These are phyloP conservation scores for Vitis amurensis DNA, from an alignment of 164 flowering plant species.

Conservation along the genomic window DNA sequence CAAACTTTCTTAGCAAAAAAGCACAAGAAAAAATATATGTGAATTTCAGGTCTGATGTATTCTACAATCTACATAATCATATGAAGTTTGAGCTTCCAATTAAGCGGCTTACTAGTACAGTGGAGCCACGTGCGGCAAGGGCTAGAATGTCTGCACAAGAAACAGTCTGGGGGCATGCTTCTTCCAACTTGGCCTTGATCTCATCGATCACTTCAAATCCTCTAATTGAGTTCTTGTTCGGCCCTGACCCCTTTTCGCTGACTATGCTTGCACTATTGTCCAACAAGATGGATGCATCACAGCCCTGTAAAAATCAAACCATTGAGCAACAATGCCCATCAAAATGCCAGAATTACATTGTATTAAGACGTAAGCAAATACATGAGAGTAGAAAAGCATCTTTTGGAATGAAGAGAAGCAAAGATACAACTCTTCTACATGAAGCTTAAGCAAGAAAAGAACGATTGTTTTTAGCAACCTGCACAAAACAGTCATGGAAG, in stretches of 20 bases:
- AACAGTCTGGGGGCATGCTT: constrained; percentile 74
- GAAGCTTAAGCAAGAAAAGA: no score
- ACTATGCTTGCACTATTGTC: constrained; percentile 51
- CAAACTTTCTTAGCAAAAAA: no score
- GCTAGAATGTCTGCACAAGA: constrained; percentile 96
- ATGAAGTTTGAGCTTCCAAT: no score
- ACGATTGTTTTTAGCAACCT: constrained; percentile 39
- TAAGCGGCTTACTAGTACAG: constrained; percentile 53
- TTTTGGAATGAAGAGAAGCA: no score
- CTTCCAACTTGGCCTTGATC: constrained; percentile 73
- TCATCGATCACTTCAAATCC: constrained; percentile 85
- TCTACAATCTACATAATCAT: no score
- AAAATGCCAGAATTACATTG: no score
- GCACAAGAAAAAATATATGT: background rate
- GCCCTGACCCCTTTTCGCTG: constrained; percentile 66
- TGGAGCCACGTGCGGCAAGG: constrained; percentile 78
- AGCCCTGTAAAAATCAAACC: constrained; percentile 55
- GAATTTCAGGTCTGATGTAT: no score
- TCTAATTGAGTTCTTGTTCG: constrained; percentile 73
- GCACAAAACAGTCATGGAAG: constrained; percentile 96
- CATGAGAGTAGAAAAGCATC: no score
- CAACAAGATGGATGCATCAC: constrained; percentile 67
- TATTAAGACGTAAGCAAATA: background rate
- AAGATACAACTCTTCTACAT: no score
- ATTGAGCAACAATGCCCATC: no score